Evolutionary conservation across 495 filamentous ascomycete species (phyloP).

Genomic region (Cercophora scortea): DNA sequence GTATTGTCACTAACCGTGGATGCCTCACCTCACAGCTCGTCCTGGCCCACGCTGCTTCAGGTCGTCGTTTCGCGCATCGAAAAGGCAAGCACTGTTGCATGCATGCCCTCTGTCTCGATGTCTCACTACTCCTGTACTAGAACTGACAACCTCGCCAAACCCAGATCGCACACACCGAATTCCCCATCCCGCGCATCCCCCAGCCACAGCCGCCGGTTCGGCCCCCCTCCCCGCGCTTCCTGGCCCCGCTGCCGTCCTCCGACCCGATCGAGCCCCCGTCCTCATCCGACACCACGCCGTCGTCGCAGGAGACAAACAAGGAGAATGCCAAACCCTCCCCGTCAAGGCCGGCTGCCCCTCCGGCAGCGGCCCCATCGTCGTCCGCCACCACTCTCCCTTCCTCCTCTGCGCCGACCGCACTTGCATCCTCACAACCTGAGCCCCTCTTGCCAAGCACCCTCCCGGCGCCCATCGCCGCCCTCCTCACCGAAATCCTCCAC

Average conservation of each 20-base stretch:
- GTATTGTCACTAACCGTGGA: conserved; percentile 5
- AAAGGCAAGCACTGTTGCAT: conserved; percentile 17
- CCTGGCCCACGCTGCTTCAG: conserved; percentile 31
- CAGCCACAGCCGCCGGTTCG: conserved; percentile 21
- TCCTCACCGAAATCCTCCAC: conserved; percentile 57
- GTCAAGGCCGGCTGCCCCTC: conserved; percentile 7
- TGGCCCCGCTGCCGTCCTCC: conserved; percentile 37
- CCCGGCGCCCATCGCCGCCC: conserved; percentile 53
- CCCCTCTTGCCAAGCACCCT: conserved; percentile 29
- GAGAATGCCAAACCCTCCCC: conserved; percentile 30
- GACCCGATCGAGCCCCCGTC: conserved; percentile 40
- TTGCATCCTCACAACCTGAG: conserved; percentile 2
- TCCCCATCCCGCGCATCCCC: conserved; percentile 35
- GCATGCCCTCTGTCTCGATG: background rate
- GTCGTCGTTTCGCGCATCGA: conserved; percentile 33
- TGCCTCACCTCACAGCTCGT: conserved; percentile 19
- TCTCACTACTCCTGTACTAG: background rate
- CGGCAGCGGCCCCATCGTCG: conserved; percentile 7
- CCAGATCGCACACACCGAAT: conserved; percentile 35
- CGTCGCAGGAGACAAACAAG: conserved; percentile 43
- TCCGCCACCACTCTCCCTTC: conserved; percentile 6
- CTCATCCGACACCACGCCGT: conserved; percentile 21
- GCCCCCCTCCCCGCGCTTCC: conserved; percentile 33
- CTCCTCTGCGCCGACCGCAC: background rate
- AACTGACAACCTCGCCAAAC: background rate